phyloP scores from a whole-genome alignment of 1,284 basidiomycete species.

The Boletus subluridellus region DNA sequence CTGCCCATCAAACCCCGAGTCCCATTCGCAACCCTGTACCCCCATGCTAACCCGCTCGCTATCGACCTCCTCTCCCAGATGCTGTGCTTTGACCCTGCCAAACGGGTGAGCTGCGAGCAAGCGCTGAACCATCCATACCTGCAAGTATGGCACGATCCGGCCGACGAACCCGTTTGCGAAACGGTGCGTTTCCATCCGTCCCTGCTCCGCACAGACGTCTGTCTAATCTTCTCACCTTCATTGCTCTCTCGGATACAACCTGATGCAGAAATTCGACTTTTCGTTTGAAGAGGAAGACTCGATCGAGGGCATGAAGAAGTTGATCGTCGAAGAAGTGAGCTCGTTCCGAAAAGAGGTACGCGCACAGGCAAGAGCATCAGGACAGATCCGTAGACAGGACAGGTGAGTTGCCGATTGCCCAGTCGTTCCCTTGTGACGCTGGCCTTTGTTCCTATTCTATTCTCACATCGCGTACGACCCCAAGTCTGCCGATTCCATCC shows the following conservation, averaged over 20 bases:
- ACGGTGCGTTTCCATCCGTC: constrained; percentile 43
- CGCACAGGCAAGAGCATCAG: constrained; percentile 64
- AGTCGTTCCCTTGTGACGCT: not conserved
- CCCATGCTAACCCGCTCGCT: constrained; percentile 88
- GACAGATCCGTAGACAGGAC: constrained; percentile 69
- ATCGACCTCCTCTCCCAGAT: constrained; percentile 91
- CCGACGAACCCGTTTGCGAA: constrained; percentile 82
- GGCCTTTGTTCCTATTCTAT: not conserved
- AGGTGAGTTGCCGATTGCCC: constrained; percentile 42
- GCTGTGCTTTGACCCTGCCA: constrained; percentile 94
- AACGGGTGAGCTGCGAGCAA: constrained; percentile 93
- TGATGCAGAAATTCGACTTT: constrained; percentile 85
- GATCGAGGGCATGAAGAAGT: constrained; percentile 94
- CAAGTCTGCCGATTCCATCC: constrained; percentile 65
- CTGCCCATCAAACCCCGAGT: constrained; percentile 95
- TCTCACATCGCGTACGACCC: constrained; percentile 7
- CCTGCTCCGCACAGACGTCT: not conserved
- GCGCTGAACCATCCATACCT: constrained; percentile 94
- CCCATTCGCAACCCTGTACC: constrained; percentile 88
- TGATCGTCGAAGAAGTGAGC: constrained; percentile 93
- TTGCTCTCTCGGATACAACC: not conserved
- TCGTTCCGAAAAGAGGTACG: constrained; percentile 86
- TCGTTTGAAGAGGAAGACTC: constrained; percentile 96
- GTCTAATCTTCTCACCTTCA: constrained; percentile 3
- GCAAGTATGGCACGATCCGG: constrained; percentile 92